Evolutionary conservation across 164 flowering plant genomes (phyloP), one percentile per base, ranked within the genome.

Genomic region (Vitis labrusca): DNA sequence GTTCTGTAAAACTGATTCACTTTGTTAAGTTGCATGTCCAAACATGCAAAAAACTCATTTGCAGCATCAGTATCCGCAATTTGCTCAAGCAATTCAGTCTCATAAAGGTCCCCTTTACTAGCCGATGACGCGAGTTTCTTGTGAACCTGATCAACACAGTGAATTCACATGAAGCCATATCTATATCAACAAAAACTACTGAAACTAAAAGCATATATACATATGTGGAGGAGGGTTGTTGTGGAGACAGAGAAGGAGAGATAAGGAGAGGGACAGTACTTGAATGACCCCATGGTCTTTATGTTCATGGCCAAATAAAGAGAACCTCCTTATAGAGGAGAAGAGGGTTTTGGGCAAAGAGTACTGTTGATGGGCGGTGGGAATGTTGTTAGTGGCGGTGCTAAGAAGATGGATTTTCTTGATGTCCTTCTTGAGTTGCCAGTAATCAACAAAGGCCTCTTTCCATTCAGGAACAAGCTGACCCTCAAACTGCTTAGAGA

Each of bases 391-490:
- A 23, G 68, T 30, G 59, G 66, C 64, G 10, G 14, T 60, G 58
- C 74, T 71, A 49, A 81, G 82, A 53, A 82, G 80, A 71, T 87
- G 85, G 72, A 93, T 84, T 81, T 85, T 95, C 77, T 91, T 93
- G 75, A 95, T 80, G 73, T 89, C 93, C 56, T 91, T 90, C 69
- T 95, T 95, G 59, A 95, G 92, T 73, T 85, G 82, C 81, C 88
- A 83, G 68, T 95, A 95, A 84, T 95, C 98, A 50, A 95, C 97
- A 73, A 93, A 95, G 49, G 99, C 98, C 3, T 95, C 97, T 81
- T 91, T 95, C 99, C 99, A 95, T 78, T 95, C 99, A 69, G 97
- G 98, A 29, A 95, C 87, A 59, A 95, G 87, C 76, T 95, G 99
- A 10, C 85, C 96, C 68, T 95, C 93, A 80, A 90, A 95, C 76